Conservation (phyloP, 139 green algal species). For the Edaphochlamys debaryana region DNA sequence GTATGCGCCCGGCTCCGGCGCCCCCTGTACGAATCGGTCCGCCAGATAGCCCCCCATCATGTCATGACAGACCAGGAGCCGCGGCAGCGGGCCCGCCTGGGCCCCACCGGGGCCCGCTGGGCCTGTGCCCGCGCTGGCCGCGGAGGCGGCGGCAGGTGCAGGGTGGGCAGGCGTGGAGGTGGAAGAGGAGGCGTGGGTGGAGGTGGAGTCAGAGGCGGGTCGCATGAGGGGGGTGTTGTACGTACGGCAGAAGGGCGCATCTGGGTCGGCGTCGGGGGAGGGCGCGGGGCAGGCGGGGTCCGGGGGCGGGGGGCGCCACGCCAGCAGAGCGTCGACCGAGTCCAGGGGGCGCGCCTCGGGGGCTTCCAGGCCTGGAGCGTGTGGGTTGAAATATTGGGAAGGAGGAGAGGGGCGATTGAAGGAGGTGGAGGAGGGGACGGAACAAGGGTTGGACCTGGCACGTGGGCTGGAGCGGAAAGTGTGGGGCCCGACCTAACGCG, state of each 20-base stretch:
- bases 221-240: slow-evolving; percentile 38
- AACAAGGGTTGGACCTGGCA: no score
- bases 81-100: slow-evolving; percentile 34
- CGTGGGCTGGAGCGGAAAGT: no score
- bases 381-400: no score
- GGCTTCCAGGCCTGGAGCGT: slow-evolving; percentile 6
- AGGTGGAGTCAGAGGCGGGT: not conserved
- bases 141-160: no score
- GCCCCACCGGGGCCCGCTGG: not conserved
- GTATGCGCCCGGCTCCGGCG: slow-evolving; percentile 16
- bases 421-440: no score
- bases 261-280: slow-evolving; percentile 1
- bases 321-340: not conserved
- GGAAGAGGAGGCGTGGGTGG: not conserved
- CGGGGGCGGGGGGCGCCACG: slow-evolving; percentile 32
- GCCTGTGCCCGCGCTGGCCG: not conserved
- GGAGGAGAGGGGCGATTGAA: not conserved
- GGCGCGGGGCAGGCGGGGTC: not conserved
- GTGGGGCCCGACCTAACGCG: no score
- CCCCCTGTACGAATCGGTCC: slow-evolving; percentile 42
- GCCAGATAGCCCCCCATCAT: slow-evolving; percentile 79
- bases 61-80: slow-evolving; percentile 85
- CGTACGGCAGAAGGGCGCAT: slow-evolving; percentile 27
- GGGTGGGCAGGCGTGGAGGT: no score
- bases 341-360: slow-evolving; percentile 17